Evolutionary conservation across 192 early-diverging fungal genomes (phyloP).

Genomic region (Jimgerdemannia flammicorona): DNA sequence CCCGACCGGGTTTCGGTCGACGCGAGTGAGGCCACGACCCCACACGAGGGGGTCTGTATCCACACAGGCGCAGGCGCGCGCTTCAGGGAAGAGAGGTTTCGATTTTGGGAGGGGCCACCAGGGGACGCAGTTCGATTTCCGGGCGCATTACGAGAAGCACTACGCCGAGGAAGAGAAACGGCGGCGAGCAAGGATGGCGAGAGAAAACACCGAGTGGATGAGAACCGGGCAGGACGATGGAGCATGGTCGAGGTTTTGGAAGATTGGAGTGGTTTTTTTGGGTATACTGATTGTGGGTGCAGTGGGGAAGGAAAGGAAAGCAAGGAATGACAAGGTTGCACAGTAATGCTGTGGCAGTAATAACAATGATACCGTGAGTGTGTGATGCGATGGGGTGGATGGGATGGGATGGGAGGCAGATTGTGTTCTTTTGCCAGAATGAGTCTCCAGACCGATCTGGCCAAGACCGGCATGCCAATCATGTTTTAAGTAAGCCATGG

Average conservation of each 20-base stretch:
- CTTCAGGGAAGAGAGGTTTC: background rate
- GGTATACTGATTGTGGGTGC: background rate
- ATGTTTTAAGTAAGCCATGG: no score
- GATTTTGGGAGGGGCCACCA: background rate
- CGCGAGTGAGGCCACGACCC: constrained; percentile 13
- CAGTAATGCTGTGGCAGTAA: no score
- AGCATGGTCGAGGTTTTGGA: background rate
- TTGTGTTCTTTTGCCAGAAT: no score
- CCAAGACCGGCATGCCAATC: no score
- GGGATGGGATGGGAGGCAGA: no score
- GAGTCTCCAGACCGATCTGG: no score
- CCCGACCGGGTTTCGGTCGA: constrained; percentile 10
- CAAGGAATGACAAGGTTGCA: background rate
- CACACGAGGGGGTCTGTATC: constrained; percentile 8
- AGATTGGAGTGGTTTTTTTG: background rate
- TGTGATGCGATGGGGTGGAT: no score
- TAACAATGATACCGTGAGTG: no score
- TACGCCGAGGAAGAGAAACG: constrained; percentile 30
- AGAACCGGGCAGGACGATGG: background rate
- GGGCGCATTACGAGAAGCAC: constrained; percentile 20
- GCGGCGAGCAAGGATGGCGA: constrained; percentile 10
- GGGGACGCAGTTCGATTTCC: constrained; percentile 11
- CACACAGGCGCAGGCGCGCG: constrained; percentile 27
- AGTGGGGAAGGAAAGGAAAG: background rate
- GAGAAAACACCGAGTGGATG: background rate